Conservation (phyloP, 805 yeast species). For the Pachysolen tannophilus region DNA sequence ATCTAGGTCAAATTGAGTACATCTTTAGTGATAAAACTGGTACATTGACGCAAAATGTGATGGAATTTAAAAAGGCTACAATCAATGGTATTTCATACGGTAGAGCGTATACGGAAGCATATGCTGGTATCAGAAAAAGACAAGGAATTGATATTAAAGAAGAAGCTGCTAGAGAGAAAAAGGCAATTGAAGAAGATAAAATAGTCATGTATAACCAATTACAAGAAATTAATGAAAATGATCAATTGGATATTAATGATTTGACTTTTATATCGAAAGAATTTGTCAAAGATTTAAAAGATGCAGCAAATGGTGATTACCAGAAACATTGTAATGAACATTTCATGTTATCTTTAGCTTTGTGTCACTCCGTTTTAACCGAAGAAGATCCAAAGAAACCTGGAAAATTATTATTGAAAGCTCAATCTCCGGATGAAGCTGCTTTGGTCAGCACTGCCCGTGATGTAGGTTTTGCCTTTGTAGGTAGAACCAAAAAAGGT, state of each 20-base stretch:
- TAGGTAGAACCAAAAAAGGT: slow-evolving; percentile 62
- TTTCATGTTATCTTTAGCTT: slow-evolving; percentile 67
- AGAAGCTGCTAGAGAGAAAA: slow-evolving; percentile 34
- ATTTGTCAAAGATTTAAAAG: slow-evolving; percentile 54
- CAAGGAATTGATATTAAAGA: slow-evolving; percentile 52
- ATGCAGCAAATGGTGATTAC: slow-evolving; percentile 35
- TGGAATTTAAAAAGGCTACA: slow-evolving; percentile 76
- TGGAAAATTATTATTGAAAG: slow-evolving; percentile 48
- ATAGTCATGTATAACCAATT: slow-evolving; percentile 40
- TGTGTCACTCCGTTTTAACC: slow-evolving; percentile 72
- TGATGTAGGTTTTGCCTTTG: slow-evolving; percentile 63
- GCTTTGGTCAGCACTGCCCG: slow-evolving; percentile 79
- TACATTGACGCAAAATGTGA: slow-evolving; percentile 72
- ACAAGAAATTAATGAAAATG: slow-evolving; percentile 27
- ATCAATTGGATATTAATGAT: slow-evolving; percentile 50
- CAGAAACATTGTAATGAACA: slow-evolving; percentile 61
- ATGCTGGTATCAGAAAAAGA: slow-evolving; percentile 63
- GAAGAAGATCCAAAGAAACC: slow-evolving; percentile 60
- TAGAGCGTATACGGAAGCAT: slow-evolving; percentile 70
- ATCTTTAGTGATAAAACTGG: slow-evolving; percentile 82
- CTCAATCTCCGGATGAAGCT: slow-evolving; percentile 85
- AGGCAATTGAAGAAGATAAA: slow-evolving; percentile 33
- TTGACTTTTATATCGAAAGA: slow-evolving; percentile 63
- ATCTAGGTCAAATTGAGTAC: slow-evolving; percentile 77
- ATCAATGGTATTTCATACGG: slow-evolving; percentile 64